Base-by-base conservation (phyloP, 2,329 filamentous ascomycete species). In the Exophiala alcalophila region DNA sequence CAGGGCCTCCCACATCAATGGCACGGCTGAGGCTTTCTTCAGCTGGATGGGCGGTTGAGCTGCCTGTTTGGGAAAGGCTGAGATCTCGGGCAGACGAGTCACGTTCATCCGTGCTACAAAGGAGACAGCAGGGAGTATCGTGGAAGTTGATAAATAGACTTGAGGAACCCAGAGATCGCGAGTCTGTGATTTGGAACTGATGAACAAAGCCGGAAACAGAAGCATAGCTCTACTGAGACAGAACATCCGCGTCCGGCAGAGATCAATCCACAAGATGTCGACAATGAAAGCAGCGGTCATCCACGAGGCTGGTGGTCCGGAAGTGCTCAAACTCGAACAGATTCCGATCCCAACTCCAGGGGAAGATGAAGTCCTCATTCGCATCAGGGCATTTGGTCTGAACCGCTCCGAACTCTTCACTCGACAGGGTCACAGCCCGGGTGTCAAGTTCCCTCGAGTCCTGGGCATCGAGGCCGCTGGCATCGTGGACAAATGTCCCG, bases 381-480 rank as follows among this genome's bases (percentile, higher is more conserved):
- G 59, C 36, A 55, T 71, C 46, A 61, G 65, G 37, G 69, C 66
- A 11, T 67, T 69, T 47, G 70, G 70, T n/a, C 64, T 73, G 49
- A 72, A 73, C 48, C 65, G 69, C 12, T 64, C 62, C 35, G 69
- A 72, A 47, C 59, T 72, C 46, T 71, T 67, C 61, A 73, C 69
- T 5, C 66, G 70, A 9, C 67, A 69, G 44, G 70, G 69, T 23
- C 61, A 66, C 53, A 67, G 63, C 5, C 65, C 64, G 5, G 57
- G 53, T 10, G 60, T 72, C 29, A 31, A 53, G 5, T 70, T 71
- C 39, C 69, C 70, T 1, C 65, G 67, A 25, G 61, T 73, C 24
- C 56, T 72, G 3, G 70, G 71, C 26, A 73, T 73, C 51, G 71
- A 74, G 58, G 69, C 67, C 12, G 59, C 64, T 6, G 71, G 71